Evolutionary conservation across 768 basidiomycete genomes (phyloP), one percentile per base, ranked within the genome.

Genomic region (Suillus hirtellus): DNA sequence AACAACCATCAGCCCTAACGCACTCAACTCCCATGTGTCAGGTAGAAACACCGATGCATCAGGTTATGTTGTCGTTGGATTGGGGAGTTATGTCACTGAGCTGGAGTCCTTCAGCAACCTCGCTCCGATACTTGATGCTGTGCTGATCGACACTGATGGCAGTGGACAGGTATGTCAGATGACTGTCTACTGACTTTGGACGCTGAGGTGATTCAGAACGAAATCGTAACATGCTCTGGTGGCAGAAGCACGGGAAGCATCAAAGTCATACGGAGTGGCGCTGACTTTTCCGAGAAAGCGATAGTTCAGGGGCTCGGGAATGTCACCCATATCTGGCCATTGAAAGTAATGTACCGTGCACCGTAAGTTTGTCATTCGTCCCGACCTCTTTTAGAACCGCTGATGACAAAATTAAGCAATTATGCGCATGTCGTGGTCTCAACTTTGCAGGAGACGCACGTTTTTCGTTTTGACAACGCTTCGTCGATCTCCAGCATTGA

Each of bases 201-300:
- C 24, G 19, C 35, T 62, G 4, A 67, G 24, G 19, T 46, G 15
- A 53, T 3, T 27, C 66, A 95, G 90, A 81, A 79, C n/a, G 88
- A 91, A 72, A 84, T 96, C 47, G 86, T 96, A 4, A 93, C 93
- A 1, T 93, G 92, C 69, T 95, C 93, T 4, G 95, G 95, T 6
- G 90, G 86, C 2, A 82, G 81, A 56, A 92, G 86, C 65, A 84
- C 86, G 2, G 95, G 95, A 2, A 87, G 89, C 11, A 69, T 97
- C 17, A 88, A 89, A 55, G 75, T 95, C 37, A 82, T 97, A 21
- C 81, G 92, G 64, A 92, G 87, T 62, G 95, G 95, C 2, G 92
- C 93, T 7, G 89, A 92, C 67, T 89, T 94, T 71, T 80, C 85
- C 61, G 88, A 89, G 68, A 68, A 84, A 12, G 89, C 87, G 0